Base-by-base conservation (phyloP, 163 green algal genomes). In the Chlorella variabilis region DNA sequence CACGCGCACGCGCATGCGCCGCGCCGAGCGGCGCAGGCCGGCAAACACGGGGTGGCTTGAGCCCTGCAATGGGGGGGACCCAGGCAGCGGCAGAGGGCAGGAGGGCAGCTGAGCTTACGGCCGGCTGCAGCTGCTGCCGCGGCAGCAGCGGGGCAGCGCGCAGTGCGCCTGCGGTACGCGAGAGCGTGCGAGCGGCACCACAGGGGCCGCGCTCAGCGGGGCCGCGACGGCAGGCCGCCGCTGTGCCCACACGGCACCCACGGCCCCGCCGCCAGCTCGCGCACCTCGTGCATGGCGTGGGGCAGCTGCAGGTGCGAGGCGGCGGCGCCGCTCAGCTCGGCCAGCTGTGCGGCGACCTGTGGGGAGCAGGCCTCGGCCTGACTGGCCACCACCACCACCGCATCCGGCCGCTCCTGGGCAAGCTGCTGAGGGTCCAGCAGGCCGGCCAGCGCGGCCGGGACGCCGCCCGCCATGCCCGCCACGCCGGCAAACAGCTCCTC, bases 11-110 rank as follows among this genome's bases (percentile, higher is more conserved):
- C 25, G n/a, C 42, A 62, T 18, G n/a, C 13, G 41, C 21, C 27
- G 29, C 2, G 42, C 42, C 2, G 68, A 59, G 42, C 41, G 41
- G 4, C 29, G 68, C 68, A 76, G 68, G 42, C 27, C 68, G 4
- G n/a, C 68, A 31, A 76, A 76, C 29, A 76, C 68, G 6, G 68
- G 68, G 42, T 76, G 68, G 68, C 68, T 59, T 27, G 29, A n/a
- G 17, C 68, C 68, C 68, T 76, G 68, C 68, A 76, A 1, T 41
- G 66, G 66, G 39, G 5, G 36, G 4, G 63, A n/a, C 18, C 34
- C 11, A 48, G n/a, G n/a, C n/a, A n/a, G n/a, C n/a, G n/a, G n/a
- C n/a, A n/a, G n/a, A n/a, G n/a, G n/a, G n/a, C n/a, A n/a, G n/a
- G n/a, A n/a, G n/a, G n/a, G n/a, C n/a, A n/a, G n/a, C n/a, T n/a